These are phyloP conservation scores for Elsinoe batatas DNA, from an alignment of 2,329 filamentous ascomycete species.

Conservation along the genomic window DNA sequence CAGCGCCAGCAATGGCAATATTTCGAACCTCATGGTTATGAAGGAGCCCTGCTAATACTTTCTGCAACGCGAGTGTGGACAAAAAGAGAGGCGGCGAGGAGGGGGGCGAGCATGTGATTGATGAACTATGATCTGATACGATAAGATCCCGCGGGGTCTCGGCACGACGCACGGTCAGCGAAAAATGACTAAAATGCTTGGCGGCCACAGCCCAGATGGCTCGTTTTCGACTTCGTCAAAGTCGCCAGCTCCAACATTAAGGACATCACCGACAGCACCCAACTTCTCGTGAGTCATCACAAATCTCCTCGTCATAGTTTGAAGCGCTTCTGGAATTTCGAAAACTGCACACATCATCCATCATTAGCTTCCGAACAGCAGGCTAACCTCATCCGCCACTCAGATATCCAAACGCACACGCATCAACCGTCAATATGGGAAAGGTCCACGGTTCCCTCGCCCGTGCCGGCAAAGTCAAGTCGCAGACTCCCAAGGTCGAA, in stretches of 20 bases:
- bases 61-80: not conserved
- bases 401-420: slow-evolving; percentile 12
- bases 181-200: slow-evolving; percentile 14
- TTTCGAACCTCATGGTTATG: not conserved
- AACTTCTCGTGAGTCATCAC: slow-evolving; percentile 8
- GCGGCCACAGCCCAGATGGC: slow-evolving; percentile 1
- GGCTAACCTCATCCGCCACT: slow-evolving; percentile 14
- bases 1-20: slow-evolving; percentile 7
- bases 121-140: slow-evolving; percentile 1
- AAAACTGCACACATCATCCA: slow-evolving; percentile 4
- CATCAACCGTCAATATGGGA: slow-evolving; percentile 58
- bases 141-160: slow-evolving; percentile 7
- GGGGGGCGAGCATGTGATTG: not conserved
- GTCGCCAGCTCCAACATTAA: slow-evolving; percentile 11
- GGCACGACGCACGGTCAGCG: not conserved
- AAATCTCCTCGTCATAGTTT: not conserved
- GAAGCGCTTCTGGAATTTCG: not conserved
- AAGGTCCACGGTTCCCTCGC: slow-evolving; percentile 91
- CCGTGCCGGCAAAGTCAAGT: slow-evolving; percentile 97
- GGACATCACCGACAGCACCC: slow-evolving; percentile 14
- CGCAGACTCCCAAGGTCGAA: slow-evolving; percentile 87
- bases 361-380: not conserved
- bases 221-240: slow-evolving; percentile 9
- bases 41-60: not conserved
- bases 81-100: not conserved